Evolutionary conservation across 495 filamentous ascomycete genomes (phyloP), one percentile per base, ranked within the genome.

Genomic region (Eremomyces bilateralis): DNA sequence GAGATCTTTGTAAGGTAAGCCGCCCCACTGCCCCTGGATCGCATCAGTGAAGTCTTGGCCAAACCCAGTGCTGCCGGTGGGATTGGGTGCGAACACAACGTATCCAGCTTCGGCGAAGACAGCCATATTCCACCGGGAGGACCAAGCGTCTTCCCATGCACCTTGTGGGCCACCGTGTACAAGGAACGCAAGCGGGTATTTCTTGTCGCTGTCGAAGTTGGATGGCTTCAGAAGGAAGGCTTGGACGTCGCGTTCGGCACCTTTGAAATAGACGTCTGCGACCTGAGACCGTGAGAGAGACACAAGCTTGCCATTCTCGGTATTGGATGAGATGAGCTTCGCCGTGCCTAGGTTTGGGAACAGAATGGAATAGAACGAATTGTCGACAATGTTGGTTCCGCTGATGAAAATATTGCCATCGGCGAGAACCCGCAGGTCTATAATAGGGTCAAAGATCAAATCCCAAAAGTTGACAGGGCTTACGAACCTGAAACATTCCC

Each of bases 91-190:
- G 15, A 93, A 67, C 6, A 80, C 79, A 10, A 92, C 70, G 41
- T 90, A 92, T 10, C 83, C 84, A 48, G 90, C 80, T 50, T 92
- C 83, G 3, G 84, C 82, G 48, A 85, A 91, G 3, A 90, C 64
- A 4, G 79, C 80, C 0, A 79, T 81, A 41, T 94, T 94, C 84
- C 84, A 92, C 12, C 84, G 62, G 1, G 78, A 91, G 39, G 66
- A 75, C 83, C 83, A 92, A 20, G 66, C 56, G 47, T 91, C 79
- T 4, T 61, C 64, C 80, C 82, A 91, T 1, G 78, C 73, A 4
- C 76, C 76, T 48, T 92, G 82, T 0, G 83, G 83, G 0, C 84
- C 84, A 33, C 84, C 84, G 42, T 94, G 84, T 32, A 94, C 78
- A 25, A 91, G 47, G 42, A 81, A 81, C 1, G 73, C 71, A 21